Evolutionary conservation across 2,329 filamentous ascomycete genomes (phyloP).

Genomic region (Curvularia eragrostidis): DNA sequence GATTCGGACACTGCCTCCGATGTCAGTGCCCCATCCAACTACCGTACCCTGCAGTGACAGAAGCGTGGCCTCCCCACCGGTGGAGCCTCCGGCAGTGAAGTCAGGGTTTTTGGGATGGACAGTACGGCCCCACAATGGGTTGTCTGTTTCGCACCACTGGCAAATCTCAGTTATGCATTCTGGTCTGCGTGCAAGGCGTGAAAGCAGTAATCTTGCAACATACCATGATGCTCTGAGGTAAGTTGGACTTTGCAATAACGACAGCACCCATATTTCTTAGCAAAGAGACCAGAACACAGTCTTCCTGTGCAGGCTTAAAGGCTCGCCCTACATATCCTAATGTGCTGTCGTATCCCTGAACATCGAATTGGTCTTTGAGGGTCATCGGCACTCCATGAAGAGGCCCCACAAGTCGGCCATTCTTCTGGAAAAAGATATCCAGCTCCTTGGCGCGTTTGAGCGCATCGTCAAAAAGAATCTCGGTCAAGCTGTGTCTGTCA

Average conservation of each 20-base stretch:
- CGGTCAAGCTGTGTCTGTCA: constrained; percentile 51
- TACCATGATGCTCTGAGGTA: constrained; percentile 65
- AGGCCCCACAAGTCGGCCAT: constrained; percentile 52
- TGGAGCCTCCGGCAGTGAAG: constrained; percentile 63
- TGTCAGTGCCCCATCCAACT: constrained; percentile 65
- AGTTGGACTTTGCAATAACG: constrained; percentile 59
- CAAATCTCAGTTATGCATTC: background rate
- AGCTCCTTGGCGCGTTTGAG: constrained; percentile 51
- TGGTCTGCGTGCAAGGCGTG: background rate
- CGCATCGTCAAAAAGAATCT: constrained; percentile 57
- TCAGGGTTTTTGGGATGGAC: constrained; percentile 64
- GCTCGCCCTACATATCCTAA: constrained; percentile 71
- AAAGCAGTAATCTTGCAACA: background rate
- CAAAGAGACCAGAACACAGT: constrained; percentile 63
- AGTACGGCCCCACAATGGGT: constrained; percentile 66
- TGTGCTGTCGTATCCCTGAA: constrained; percentile 55
- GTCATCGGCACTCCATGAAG: constrained; percentile 58
- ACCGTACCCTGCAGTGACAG: constrained; percentile 62
- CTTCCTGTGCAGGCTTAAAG: constrained; percentile 57
- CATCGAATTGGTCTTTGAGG: constrained; percentile 59
- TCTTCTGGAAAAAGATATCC: constrained; percentile 49
- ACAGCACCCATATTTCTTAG: constrained; percentile 61
- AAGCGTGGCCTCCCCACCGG: constrained; percentile 65
- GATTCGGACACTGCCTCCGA: constrained; percentile 64
- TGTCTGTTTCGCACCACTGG: constrained; percentile 67